Conservation (phyloP, 2,329 filamentous ascomycete species). For the Sclerotinia minor region DNA sequence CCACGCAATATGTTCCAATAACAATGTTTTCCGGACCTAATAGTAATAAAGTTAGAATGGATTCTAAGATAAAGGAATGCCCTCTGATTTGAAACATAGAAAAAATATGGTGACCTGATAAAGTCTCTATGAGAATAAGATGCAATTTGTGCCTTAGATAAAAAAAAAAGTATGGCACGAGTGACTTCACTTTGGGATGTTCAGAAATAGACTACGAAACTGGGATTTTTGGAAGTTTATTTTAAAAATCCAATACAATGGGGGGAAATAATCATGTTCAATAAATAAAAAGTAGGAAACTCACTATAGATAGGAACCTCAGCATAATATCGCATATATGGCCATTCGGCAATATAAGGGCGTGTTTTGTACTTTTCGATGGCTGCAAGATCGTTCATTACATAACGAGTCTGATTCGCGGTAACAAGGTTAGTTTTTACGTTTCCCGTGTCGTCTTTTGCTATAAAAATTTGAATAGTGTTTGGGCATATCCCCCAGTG, state of each 20-base stretch:
- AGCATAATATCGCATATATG: slow-evolving; percentile 36
- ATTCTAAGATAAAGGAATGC: too few relatives aligned
- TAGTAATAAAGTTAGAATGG: background rate
- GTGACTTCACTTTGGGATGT: background rate
- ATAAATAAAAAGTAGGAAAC: background rate
- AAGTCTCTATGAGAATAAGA: background rate
- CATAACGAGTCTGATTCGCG: slow-evolving; percentile 29
- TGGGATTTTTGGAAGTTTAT: too few relatives aligned
- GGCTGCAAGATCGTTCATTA: slow-evolving; percentile 34
- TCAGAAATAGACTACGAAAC: background rate
- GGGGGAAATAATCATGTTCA: background rate
- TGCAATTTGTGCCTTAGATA: background rate
- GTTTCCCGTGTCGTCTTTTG: slow-evolving; percentile 26
- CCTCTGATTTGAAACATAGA: too few relatives aligned
- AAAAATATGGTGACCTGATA: background rate
- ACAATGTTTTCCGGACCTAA: slow-evolving; percentile 39
- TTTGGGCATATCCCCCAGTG: slow-evolving; percentile 33
- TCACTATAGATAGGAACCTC: slow-evolving; percentile 35
- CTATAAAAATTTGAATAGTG: slow-evolving; percentile 33
- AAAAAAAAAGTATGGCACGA: background rate
- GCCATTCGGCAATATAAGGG: slow-evolving; percentile 31
- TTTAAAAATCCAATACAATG: background rate
- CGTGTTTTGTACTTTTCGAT: slow-evolving; percentile 29
- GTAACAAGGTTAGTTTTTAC: slow-evolving; percentile 23
- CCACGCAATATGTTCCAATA: slow-evolving; percentile 61